These are phyloP conservation scores for Neurospora sp. DNA, from an alignment of 495 filamentous ascomycete genomes.

Conservation along the genomic window DNA sequence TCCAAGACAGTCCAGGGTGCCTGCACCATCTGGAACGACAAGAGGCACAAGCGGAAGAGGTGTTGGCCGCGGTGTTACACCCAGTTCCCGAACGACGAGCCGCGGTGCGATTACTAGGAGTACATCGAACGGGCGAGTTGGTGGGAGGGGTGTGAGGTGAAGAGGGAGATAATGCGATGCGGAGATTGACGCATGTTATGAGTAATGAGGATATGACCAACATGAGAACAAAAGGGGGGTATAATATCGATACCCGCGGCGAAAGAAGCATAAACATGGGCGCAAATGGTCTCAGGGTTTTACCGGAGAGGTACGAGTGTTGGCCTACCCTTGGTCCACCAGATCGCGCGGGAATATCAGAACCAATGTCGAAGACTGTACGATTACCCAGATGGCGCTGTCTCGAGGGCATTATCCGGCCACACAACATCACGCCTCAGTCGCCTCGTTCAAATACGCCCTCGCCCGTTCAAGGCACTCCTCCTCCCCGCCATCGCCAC, in stretches of 20 bases:
- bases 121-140: constrained; percentile 14
- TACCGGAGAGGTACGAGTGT: neutral
- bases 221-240: neutral
- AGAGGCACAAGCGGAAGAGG: constrained; percentile 29
- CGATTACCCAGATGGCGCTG: neutral
- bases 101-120: neutral
- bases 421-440: constrained; percentile 1
- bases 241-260: neutral
- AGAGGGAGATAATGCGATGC: neutral
- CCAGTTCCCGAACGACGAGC: constrained; percentile 34
- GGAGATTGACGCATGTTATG: neutral
- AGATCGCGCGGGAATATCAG: neutral
- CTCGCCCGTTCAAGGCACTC: constrained; percentile 15
- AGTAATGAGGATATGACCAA: neutral
- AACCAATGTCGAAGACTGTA: neutral
- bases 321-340: neutral
- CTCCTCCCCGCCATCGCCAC: constrained; percentile 7
- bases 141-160: constrained; percentile 28
- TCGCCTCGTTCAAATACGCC: constrained; percentile 13
- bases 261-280: neutral
- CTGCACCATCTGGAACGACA: constrained; percentile 23
- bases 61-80: constrained; percentile 23
- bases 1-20: constrained; percentile 36
- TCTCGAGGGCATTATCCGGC: neutral
- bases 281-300: neutral